These are phyloP conservation scores for Leccinum rimulosum DNA, from an alignment of 768 basidiomycete genomes.

Conservation along the genomic window DNA sequence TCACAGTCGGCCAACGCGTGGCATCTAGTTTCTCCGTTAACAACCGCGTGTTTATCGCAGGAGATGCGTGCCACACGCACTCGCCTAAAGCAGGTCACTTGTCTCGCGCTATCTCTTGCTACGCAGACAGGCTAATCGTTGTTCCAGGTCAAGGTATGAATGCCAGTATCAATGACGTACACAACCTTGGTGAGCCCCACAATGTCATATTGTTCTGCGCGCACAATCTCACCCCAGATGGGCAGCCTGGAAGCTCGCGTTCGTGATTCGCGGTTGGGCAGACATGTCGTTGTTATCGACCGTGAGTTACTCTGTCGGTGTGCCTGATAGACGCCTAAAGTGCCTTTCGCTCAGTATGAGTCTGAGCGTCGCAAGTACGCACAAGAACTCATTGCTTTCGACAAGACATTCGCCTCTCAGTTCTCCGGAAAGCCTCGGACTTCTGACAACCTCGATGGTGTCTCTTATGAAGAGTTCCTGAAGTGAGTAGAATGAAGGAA, in stretches of 20 bases:
- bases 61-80: constrained; percentile 51
- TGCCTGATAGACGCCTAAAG: neutral
- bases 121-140: constrained; percentile 14
- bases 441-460: constrained; percentile 36
- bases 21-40: constrained; percentile 47
- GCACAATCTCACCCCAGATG: neutral
- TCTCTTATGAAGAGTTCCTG: constrained; percentile 43
- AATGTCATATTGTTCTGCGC: neutral
- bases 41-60: constrained; percentile 54
- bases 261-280: constrained; percentile 49
- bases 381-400: constrained; percentile 52
- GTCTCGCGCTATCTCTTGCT: neutral
- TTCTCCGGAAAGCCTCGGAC: constrained; percentile 54
- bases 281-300: constrained; percentile 44
- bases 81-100: constrained; percentile 41
- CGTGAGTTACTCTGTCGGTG: constrained; percentile 26
- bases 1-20: constrained; percentile 52
- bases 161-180: constrained; percentile 52
- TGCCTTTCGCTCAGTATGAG: constrained; percentile 40
- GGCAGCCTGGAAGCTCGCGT: constrained; percentile 51
- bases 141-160: constrained; percentile 51
- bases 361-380: constrained; percentile 53
- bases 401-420: constrained; percentile 48
- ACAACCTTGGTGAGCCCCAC: constrained; percentile 43
- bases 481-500: constrained; percentile 26